These are phyloP conservation scores for Calonectria leucothoes DNA, from an alignment of 2,329 filamentous ascomycete genomes.

Conservation along the genomic window DNA sequence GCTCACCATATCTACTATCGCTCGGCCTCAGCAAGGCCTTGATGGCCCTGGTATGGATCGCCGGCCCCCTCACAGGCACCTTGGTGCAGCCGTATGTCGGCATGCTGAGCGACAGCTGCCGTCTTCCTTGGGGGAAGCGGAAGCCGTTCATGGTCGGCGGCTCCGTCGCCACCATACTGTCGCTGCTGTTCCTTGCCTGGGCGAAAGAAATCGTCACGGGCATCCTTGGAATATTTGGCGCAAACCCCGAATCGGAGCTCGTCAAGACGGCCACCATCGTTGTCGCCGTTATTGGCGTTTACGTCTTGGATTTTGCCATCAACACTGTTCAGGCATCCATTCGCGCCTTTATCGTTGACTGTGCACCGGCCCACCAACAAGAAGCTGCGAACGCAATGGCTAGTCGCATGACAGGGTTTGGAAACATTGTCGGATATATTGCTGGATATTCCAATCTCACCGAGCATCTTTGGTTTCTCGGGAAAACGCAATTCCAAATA, in stretches of 20 bases:
- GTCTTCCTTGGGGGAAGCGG: conserved; percentile 79
- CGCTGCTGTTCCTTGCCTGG: conserved; percentile 79
- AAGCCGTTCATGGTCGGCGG: conserved; percentile 86
- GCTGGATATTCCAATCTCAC: conserved; percentile 88
- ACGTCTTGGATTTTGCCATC: conserved; percentile 92
- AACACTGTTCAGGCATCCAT: conserved; percentile 97
- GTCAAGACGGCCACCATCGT: conserved; percentile 77
- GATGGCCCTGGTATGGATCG: conserved; percentile 87
- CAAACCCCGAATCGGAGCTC: conserved; percentile 70
- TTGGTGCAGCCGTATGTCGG: conserved; percentile 87
- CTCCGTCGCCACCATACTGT: conserved; percentile 72
- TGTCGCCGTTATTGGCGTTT: conserved; percentile 87
- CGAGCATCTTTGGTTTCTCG: conserved; percentile 80
- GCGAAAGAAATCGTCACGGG: conserved; percentile 77
- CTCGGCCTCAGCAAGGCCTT: conserved; percentile 85
- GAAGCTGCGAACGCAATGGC: conserved; percentile 96
- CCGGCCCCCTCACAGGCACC: conserved; percentile 81
- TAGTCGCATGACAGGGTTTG: conserved; percentile 84
- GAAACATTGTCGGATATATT: conserved; percentile 91
- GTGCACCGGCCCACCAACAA: conserved; percentile 91
- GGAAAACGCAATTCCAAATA: conserved; percentile 91
- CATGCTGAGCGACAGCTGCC: conserved; percentile 83
- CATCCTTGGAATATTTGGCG: conserved; percentile 77
- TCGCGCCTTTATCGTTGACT: conserved; percentile 93
- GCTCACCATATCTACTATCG: conserved; percentile 85